These are phyloP conservation scores for Xylaria telfairii DNA, from an alignment of 495 filamentous ascomycete species.

Conservation along the genomic window DNA sequence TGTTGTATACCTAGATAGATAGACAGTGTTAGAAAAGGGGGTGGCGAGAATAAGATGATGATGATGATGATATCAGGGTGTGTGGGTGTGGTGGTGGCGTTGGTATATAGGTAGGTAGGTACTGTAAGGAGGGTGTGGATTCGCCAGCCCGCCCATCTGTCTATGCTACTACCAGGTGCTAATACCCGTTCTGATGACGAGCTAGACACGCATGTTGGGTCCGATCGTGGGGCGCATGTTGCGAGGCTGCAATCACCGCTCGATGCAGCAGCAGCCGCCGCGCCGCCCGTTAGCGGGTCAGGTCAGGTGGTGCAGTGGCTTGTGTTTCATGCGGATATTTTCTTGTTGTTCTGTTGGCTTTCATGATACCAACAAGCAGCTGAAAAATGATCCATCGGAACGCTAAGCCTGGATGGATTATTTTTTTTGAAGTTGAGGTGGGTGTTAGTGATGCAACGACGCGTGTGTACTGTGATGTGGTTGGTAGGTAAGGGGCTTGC, in stretches of 20 bases:
- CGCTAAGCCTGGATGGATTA: not conserved
- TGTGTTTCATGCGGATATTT: not conserved
- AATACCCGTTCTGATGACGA: not conserved
- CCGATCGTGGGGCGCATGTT: not conserved
- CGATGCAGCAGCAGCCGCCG: constrained; percentile 1
- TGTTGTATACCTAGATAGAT: constrained; percentile 61
- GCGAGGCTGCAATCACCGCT: not conserved
- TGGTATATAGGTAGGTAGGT: not conserved
- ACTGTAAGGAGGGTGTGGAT: no score
- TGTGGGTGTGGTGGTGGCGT: constrained; percentile 12
- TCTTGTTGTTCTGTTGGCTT: not conserved
- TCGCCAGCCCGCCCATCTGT: no score
- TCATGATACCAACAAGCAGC: not conserved
- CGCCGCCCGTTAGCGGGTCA: not conserved
- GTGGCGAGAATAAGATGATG: not conserved
- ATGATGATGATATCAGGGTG: not conserved
- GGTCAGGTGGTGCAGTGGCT: not conserved
- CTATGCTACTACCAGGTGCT: no score
- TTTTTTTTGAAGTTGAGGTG: not conserved
- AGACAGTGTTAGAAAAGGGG: not conserved
- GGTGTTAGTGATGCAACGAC: not conserved
- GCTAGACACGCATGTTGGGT: not conserved
- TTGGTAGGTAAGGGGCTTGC: not conserved
- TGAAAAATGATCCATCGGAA: not conserved
- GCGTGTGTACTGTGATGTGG: not conserved